A percentile compares a stretch with the other conserved stretches of the same genome.
Conservation (phyloP, 2,329 filamentous ascomycete genomes). For the Cadophora luteo-olivacea region DNA sequence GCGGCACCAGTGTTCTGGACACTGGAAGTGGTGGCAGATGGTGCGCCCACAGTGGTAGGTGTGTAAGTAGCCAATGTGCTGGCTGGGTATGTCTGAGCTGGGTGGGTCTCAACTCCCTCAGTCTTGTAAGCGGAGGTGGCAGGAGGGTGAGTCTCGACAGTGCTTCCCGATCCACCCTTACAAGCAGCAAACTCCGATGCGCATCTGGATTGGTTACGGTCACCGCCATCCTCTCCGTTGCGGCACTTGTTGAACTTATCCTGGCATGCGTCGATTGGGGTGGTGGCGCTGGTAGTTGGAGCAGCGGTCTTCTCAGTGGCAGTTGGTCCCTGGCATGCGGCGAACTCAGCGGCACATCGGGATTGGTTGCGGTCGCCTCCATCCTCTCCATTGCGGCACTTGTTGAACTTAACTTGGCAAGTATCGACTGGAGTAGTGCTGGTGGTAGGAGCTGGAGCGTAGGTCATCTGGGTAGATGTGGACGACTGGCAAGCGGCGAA, state of each 20-base stretch:
- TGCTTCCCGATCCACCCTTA: background rate
- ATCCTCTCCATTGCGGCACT: background rate
- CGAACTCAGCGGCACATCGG: background rate
- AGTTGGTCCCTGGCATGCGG: background rate
- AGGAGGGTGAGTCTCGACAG: background rate
- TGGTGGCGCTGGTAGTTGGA: background rate
- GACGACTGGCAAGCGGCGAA: background rate
- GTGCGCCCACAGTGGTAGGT: background rate
- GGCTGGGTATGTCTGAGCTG: background rate
- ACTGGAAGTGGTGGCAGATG: background rate
- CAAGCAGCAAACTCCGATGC: background rate
- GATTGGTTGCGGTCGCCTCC: background rate
- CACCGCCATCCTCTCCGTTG: background rate
- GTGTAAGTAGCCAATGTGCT: background rate
- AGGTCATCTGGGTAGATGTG: background rate
- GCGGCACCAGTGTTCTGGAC: background rate
- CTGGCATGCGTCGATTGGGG: background rate
- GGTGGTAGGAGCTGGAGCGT: background rate
- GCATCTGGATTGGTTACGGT: background rate
- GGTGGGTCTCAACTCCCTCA: background rate
- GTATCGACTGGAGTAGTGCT: background rate
- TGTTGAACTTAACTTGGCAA: background rate
- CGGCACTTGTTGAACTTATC: background rate
- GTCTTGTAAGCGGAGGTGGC: background rate
- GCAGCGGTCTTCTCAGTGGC: background rate